A percentile compares a stretch with the other conserved stretches of the same genome.
Conservation (phyloP, 306 rosid genomes). For the Trifolium pratense region DNA sequence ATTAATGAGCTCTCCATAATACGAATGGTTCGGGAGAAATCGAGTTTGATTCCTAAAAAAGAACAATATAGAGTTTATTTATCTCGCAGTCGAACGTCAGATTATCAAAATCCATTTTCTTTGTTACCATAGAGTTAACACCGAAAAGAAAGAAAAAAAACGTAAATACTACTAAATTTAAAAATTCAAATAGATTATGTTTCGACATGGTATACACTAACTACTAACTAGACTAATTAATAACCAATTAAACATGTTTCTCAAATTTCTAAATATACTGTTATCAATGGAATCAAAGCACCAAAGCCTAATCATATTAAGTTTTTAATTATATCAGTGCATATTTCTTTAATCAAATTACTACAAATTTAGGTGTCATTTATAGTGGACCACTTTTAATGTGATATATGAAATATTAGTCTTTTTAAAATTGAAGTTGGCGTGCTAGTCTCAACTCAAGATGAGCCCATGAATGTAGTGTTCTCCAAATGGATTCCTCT, state of each 20-base stretch:
- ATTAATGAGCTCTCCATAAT: too few species aligned
- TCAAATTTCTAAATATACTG: slow-evolving; percentile 11
- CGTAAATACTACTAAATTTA: neutral
- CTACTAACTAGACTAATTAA: slow-evolving; percentile 1
- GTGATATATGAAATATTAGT: neutral
- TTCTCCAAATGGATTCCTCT: neutral
- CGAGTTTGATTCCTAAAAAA: too few species aligned
- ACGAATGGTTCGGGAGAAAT: too few species aligned
- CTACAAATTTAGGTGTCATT: neutral
- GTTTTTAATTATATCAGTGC: neutral
- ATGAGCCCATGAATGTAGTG: neutral
- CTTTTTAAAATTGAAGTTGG: neutral
- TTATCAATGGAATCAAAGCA: slow-evolving; percentile 32
- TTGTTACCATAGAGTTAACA: too few species aligned
- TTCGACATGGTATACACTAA: slow-evolving; percentile 24
- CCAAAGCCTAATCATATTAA: neutral
- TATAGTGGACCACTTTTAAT: neutral
- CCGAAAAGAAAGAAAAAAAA: too few species aligned
- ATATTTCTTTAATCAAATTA: neutral
- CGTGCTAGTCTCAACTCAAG: neutral
- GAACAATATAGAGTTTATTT: too few species aligned
- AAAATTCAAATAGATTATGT: slow-evolving; percentile 11
- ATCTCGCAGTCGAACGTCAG: too few species aligned
- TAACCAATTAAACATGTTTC: slow-evolving; percentile 18
- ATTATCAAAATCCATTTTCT: too few species aligned